These are phyloP conservation scores for Picea glauca DNA, from an alignment of 75 land plant genomes.

Conservation along the genomic window DNA sequence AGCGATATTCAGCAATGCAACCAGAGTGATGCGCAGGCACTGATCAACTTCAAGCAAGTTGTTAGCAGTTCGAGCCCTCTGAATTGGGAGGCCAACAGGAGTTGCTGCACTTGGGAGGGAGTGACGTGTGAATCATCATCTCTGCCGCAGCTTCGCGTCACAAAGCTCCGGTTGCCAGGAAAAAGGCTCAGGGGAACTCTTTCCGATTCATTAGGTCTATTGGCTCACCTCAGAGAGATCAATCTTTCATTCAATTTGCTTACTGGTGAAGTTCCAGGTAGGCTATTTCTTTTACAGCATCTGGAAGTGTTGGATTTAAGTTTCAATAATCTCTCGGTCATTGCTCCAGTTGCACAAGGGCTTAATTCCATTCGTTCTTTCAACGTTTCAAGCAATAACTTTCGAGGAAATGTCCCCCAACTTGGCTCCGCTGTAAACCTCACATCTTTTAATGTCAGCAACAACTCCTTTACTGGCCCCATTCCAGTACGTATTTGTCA, in stretches of 20 bases:
- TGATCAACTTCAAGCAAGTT: not conserved
- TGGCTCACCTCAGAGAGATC: slow-evolving; percentile 23
- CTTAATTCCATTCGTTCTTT: slow-evolving; percentile 14
- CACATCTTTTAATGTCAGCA: slow-evolving; percentile 31
- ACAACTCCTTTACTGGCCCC: slow-evolving; percentile 23
- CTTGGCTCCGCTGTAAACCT: slow-evolving; percentile 11
- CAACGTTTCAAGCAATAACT: slow-evolving; percentile 25
- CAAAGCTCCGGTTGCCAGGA: slow-evolving; percentile 13
- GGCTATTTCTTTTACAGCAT: slow-evolving; percentile 13
- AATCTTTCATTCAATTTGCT: slow-evolving; percentile 36
- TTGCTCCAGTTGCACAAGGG: slow-evolving; percentile 2
- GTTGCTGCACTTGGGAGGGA: slow-evolving; percentile 40
- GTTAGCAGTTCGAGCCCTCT: not conserved
- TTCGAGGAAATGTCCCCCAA: slow-evolving; percentile 21
- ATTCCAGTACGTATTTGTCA: slow-evolving; percentile 9
- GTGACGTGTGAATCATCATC: slow-evolving; percentile 17
- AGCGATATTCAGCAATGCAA: not conserved
- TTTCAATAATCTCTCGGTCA: slow-evolving; percentile 22
- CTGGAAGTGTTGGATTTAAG: slow-evolving; percentile 30
- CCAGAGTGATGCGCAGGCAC: not conserved
- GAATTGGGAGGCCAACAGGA: not conserved
- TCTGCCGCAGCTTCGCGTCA: slow-evolving; percentile 9
- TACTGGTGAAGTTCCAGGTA: slow-evolving; percentile 13
- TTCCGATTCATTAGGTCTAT: slow-evolving; percentile 14
- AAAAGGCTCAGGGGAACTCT: slow-evolving; percentile 16